Evolutionary conservation across 2,329 filamentous ascomycete species (phyloP), one percentile per base, ranked within the genome.

Genomic region (Fusarium penzigii): DNA sequence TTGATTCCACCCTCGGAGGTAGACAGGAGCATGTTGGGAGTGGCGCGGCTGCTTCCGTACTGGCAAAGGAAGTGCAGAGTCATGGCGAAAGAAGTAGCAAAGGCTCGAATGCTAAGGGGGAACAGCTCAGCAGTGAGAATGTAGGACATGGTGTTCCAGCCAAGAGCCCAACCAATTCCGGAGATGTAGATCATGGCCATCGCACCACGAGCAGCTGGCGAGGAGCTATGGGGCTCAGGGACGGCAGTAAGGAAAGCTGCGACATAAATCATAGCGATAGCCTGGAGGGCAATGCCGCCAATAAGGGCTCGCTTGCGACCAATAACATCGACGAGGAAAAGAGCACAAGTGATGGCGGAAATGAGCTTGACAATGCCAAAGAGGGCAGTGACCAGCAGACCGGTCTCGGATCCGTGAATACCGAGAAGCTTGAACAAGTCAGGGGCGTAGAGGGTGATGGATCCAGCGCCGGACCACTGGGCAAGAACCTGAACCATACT

Each of bases 261-360:
- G 12, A 88, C 74, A 66, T 87, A 88, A 57, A 84, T 58, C 81
- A 87, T 86, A 12, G 83, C 62, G 10, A 87, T 67, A n/a, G 78
- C 76, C 66, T 88, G 85, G 1, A 86, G 72, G 2, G 74, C 74
- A 59, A 87, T 87, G 2, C 85, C 85, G 1, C 78, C 68, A 16
- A 86, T 75, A 0, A 88, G 76, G 1, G 85, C 77, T 9, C 84
- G 81, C 71, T 91, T 92, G 53, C 89, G 85, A 5, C 89, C 89
- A 58, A 92, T 85, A 48, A 88, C 84, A 61, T 92, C 89, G 57
- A 92, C 88, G 9, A 92, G 79, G 79, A 92, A 90, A 46, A 92
- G 78, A 1, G 89, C 88, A 67, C 88, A 92, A 38, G 83, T 59
- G 32, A 92, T 67, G 14, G 87, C 83, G 0, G 86, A 80, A 6